Base-by-base conservation (phyloP, 169 alveolate genomes). In the Plasmodium billcollinsi region DNA sequence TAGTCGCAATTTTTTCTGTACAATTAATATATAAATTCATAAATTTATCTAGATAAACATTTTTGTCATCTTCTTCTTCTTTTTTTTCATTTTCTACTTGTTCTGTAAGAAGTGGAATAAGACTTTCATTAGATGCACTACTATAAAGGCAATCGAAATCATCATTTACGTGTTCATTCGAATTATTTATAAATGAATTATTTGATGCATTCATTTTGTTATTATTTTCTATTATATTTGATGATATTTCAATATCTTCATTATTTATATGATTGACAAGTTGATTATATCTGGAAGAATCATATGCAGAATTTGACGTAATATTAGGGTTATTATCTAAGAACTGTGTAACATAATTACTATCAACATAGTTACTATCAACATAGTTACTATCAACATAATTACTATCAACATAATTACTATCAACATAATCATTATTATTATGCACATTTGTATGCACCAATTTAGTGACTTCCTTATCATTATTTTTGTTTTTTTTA, bases 21-120 rank as follows among this genome's bases (percentile, higher is more conserved):
- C 58, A 63, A 39, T 62, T 76, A 63, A 47, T 21, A 39, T 76
- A 76, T 50, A 76, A 45, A 50, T 76, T 76, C 89, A 76, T 76
- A 50, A 76, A 76, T 7, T 66, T 54, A 58, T 76, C 89, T 21
- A 76, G 66, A 26, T 76, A 76, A 21, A 76, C 24, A 76, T 76
- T 18, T 5, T 76, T 76, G 7, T 63, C 69, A 73, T 49, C 11
- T 7, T 73, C 86, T 8, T 18, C 52, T 2, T 52, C 43, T 18
- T 50, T n/a, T 1, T 73, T 58, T 18, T 49, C 2, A 43, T 33
- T 14, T 39, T 50, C 3, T 1, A 52, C 18, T 18, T 49, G 12
- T 62, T 69, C 18, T 1, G 24, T 59, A 58, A 29, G 39, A 3
- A 15, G 14, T 14, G 74, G 67, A 49, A 39, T 59, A 65, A 29